phyloP scores from a whole-genome alignment of 2,329 filamentous ascomycete genomes.

The Verticillium alfalfae region DNA sequence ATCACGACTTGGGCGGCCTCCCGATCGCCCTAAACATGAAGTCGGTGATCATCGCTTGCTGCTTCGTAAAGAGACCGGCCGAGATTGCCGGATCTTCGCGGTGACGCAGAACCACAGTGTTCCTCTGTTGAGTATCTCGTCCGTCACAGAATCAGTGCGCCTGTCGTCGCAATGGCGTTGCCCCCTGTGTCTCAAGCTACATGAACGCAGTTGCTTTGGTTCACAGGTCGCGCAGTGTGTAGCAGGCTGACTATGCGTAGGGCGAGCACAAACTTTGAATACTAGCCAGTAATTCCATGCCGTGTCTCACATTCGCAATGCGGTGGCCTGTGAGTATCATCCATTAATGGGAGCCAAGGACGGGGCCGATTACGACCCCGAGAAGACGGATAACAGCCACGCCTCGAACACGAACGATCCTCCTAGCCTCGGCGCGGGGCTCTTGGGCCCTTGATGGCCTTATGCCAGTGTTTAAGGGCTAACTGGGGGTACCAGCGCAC shows the following conservation, averaged over 20 bases:
- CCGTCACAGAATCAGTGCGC: neutral
- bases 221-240: neutral
- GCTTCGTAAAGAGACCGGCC: neutral
- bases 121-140: no score
- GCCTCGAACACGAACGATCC: no score
- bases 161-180: neutral
- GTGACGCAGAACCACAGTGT: neutral
- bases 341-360: neutral
- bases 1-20: neutral
- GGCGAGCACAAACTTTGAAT: neutral
- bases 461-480: neutral
- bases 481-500: neutral
- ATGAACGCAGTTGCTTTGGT: neutral
- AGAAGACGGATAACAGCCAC: no score
- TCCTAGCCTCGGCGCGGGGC: no score
- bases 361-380: no score
- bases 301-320: neutral
- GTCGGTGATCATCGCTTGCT: neutral
- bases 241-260: neutral
- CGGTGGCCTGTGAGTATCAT: no score
- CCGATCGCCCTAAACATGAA: neutral
- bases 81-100: neutral
- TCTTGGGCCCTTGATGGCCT: no score
- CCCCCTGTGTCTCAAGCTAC: neutral
- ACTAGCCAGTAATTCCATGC: neutral